Evolutionary conservation across 2,329 filamentous ascomycete species (phyloP), one percentile per base, ranked within the genome.

Genomic region (Ophiostoma sp.): DNA sequence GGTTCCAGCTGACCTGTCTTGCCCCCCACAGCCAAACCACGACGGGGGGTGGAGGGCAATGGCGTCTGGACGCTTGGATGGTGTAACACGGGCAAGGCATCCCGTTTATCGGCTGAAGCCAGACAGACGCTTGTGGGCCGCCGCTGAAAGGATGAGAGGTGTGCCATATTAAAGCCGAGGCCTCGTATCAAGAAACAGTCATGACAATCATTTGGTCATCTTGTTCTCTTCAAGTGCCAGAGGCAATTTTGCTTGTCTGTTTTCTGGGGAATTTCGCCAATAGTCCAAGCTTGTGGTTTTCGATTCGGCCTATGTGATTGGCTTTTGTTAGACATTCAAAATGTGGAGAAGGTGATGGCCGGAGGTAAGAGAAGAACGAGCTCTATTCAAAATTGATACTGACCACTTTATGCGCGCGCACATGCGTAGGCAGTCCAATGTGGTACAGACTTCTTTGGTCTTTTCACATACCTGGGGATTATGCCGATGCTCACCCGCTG

Each of bases 71-170:
- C n/a, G 66, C 66, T 19, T 69, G 66, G 31, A 55, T 52, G 66
- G 48, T 69, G 66, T 57, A 31, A 70, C 68, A 39, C 68, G 33
- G 68, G 22, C 68, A 57, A 55, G 22, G 68, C 68, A 57, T 57
- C 22, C 68, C 68, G 50, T 55, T 70, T 59, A 25, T 70, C 68
- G 68, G 50, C 68, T 42, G 50, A 59, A 42, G 50, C 31, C 48
- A 19, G 50, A 70, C 48, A 19, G 50, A 70, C 68, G 48, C 19
- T 28, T 52, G n/a, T 57, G 33, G 31, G 68, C 7, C 4, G 12
- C 12, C 42, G 59, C n/a, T n/a, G n/a, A n/a, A n/a, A n/a, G n/a
- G n/a, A n/a, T n/a, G 17, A 17, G 7, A 22, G 61, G 61, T 45
- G 61, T 45, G 61, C 36, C 61, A 42, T n/a, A 17, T 45, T n/a